phyloP scores from a whole-genome alignment of 1,284 basidiomycete genomes.

The Mycena sp. region DNA sequence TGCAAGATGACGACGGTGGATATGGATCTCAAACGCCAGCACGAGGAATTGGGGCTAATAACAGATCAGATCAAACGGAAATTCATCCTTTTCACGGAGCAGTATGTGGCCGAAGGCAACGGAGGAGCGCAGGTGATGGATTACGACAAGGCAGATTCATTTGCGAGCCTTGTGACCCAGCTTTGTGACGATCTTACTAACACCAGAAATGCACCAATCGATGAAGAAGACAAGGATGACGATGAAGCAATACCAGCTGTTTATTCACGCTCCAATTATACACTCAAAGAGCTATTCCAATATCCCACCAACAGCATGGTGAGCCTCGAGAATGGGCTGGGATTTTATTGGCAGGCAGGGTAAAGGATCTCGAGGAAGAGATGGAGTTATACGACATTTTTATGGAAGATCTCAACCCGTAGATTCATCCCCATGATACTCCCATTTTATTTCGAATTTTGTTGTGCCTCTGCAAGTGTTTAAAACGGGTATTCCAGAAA shows the following conservation, averaged over 20 bases:
- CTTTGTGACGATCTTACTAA: neutral
- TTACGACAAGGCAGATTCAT: neutral
- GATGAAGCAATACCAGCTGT: too few species aligned
- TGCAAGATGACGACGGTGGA: slow-evolving; percentile 27
- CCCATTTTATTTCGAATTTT: neutral
- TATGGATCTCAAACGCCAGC: slow-evolving; percentile 15
- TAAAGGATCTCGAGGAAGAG: slow-evolving; percentile 8
- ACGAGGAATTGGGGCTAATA: slow-evolving; percentile 2
- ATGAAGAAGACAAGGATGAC: too few species aligned
- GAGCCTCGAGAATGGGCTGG: neutral
- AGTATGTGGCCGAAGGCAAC: neutral
- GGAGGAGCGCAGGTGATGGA: neutral
- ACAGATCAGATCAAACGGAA: slow-evolving; percentile 7
- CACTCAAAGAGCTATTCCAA: too few species aligned
- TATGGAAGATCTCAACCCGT: neutral
- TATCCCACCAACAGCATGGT: neutral
- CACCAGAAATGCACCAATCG: neutral
- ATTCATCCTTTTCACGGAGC: neutral
- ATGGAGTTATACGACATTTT: slow-evolving; percentile 3
- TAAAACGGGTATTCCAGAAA: neutral
- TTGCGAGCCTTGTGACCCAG: neutral
- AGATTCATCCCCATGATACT: neutral
- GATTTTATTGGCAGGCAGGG: slow-evolving; percentile 8
- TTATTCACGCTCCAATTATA: too few species aligned
- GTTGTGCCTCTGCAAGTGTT: neutral